A percentile compares a stretch with the other conserved stretches of the same genome.
Conservation (phyloP, 495 filamentous ascomycete genomes). For the Podospora appendiculata region DNA sequence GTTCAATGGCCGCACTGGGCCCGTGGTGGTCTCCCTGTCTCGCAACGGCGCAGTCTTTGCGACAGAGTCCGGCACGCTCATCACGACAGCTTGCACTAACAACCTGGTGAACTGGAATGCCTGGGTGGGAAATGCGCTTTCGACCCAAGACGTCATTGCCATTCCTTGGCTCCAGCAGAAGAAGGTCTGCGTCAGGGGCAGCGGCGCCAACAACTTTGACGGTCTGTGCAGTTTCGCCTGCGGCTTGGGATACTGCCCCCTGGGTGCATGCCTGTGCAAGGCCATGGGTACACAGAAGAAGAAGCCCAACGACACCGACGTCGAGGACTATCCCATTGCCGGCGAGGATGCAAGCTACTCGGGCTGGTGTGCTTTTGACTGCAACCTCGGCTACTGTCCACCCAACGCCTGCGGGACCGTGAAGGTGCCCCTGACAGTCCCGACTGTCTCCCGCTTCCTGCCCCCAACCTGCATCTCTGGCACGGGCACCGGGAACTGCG, state of each 20-base stretch:
- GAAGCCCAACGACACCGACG: not conserved
- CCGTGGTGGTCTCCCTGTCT: slow-evolving; percentile 11
- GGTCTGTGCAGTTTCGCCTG: not conserved
- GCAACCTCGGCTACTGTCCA: too few species aligned
- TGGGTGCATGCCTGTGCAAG: not conserved
- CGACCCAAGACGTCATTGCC: too few species aligned
- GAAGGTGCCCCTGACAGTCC: too few species aligned
- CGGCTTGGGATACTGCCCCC: not conserved
- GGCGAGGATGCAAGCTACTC: too few species aligned
- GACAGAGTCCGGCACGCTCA: slow-evolving; percentile 1
- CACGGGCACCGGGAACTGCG: too few species aligned
- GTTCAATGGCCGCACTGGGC: slow-evolving; percentile 9
- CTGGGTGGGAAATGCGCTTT: too few species aligned
- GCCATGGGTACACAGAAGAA: not conserved
- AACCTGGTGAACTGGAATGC: slow-evolving; percentile 17
- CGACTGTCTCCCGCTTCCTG: too few species aligned
- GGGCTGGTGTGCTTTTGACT: too few species aligned
- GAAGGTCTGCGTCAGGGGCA: too few species aligned
- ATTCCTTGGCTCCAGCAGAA: too few species aligned
- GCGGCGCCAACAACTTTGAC: not conserved
- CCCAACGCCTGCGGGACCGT: too few species aligned
- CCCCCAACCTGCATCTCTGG: too few species aligned
- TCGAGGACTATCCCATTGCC: not conserved
- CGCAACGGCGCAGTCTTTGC: slow-evolving; percentile 1
- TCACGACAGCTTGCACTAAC: slow-evolving; percentile 6